Evolutionary conservation across 164 flowering plant species (phyloP), one percentile per base, ranked within the genome.

Genomic region (Sedum album): DNA sequence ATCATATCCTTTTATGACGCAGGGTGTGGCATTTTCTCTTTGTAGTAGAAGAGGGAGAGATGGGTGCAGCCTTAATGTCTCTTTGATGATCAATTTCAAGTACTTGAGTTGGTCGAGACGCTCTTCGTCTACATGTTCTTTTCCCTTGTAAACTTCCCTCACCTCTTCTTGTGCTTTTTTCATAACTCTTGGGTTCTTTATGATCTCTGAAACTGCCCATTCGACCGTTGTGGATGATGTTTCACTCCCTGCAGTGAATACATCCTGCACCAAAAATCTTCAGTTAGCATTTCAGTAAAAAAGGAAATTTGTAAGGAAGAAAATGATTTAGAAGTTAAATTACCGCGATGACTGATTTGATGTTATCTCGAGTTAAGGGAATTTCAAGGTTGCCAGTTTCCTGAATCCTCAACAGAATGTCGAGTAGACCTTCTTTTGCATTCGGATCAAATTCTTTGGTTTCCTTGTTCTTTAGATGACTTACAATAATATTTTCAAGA

Each of bases 161-260:
- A 80, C 77, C 62, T 80, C 83, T 9, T 51, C 75, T 66, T 76
- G 77, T 41, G 75, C 78, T 65, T 72, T 75, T 7, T 71, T 68
- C 75, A 78, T 67, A 25, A 71, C 71, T 46, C 60, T 55, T 0
- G 83, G 82, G 55, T 73, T 73, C 57, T 71, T 73, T 39, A 79
- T 26, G 68, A 78, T 39, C 67, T 81, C 83, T 0, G 82, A 21
- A 75, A 81, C 74, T 11, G 79, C 77, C 83, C 83, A 81, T 2
- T 74, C 75, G 1, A 76, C 30, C 0, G 70, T 9, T 1, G 74
- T 70, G 0, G 83, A 67, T n/a, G 80, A 70, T 57, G 74, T 71
- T 60, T 78, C 83, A 28, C 78, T 67, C 60, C 81, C 83, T 31
- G 75, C 81, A 18, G 31, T 30, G 30, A 78, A 78, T 5, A 78